Percentiles rank a stretch among this genome's conserved stretches.
Evolutionary conservation across 2,329 filamentous ascomycete species (phyloP).

Genomic region (Cephalotrichum gorgonifer): DNA sequence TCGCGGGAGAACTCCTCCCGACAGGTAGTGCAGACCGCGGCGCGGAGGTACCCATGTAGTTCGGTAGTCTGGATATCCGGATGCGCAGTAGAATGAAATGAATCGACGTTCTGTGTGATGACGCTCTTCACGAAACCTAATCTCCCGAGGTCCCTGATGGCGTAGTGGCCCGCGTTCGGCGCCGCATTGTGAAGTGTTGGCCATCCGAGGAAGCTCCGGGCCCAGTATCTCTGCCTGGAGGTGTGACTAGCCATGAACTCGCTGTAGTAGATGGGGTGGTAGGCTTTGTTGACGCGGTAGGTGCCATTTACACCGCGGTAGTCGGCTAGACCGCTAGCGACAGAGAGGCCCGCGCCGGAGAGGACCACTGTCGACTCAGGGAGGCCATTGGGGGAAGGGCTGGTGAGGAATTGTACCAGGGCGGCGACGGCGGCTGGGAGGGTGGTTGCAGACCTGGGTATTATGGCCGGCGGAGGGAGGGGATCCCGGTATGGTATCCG

Average conservation of each 20-base stretch:
- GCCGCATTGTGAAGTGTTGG: conserved; percentile 65
- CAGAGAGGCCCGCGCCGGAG: conserved; percentile 85
- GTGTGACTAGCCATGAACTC: conserved; percentile 80
- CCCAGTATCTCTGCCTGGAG: conserved; percentile 89
- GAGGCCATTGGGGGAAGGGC: conserved; percentile 40
- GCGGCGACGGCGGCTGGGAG: conserved; percentile 66
- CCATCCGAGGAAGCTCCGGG: conserved; percentile 89
- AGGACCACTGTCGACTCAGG: conserved; percentile 33
- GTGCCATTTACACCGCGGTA: conserved; percentile 86
- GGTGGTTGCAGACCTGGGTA: conserved; percentile 62
- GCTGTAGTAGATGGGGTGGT: conserved; percentile 84
- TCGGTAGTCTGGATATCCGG: conserved; percentile 67
- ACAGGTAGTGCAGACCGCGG: conserved; percentile 73
- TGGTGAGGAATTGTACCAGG: conserved; percentile 63
- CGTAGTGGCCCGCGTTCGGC: conserved; percentile 72
- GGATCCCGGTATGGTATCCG: conserved; percentile 86
- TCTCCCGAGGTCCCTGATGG: conserved; percentile 60
- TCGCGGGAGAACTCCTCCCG: conserved; percentile 58
- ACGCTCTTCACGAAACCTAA: conserved; percentile 66
- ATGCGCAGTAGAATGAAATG: conserved; percentile 74
- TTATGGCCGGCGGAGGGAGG: conserved; percentile 62
- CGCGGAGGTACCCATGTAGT: conserved; percentile 81
- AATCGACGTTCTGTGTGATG: conserved; percentile 96
- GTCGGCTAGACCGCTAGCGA: conserved; percentile 85
- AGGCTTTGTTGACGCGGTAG: conserved; percentile 83